Base-by-base conservation (phyloP, 176 grass and related monocot species). In the Cenchrus purpureus region DNA sequence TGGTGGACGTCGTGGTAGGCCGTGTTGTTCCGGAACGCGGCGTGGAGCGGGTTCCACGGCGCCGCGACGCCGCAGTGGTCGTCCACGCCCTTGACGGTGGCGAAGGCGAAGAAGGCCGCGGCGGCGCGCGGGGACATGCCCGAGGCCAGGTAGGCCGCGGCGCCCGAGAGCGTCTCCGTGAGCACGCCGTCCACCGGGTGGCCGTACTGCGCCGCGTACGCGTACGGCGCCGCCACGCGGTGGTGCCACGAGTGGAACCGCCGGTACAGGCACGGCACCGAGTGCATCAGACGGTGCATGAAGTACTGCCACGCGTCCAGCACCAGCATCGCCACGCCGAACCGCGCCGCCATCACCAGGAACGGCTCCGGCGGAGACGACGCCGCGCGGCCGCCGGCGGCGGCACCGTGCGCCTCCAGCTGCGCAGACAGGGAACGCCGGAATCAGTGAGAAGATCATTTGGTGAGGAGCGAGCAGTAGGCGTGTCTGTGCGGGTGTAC, bases 191-290 rank as follows among this genome's bases (percentile, higher is more conserved):
- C 92, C 20, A 86, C 76, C 12, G 92, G 92, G 79, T 94, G 92
- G 22, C 76, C 80, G 89, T 94, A 94, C 86, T 91, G 89, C 71
- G 92, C 89, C 49, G 89, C 89, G 80, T 84, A 94, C 74, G 89
- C 92, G 83, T 94, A 94, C 0, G 92, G 92, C 7, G 92, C 92
- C 0, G 60, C 80, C 45, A 91, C 68, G 52, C 87, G 92, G 80
- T 94, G 92, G 83, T 94, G 92, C 92, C 92, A 81, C 83, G 92
- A 94, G 79, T 91, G 89, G 86, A 91, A 88, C 1, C 83, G 89
- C 0, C 88, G 88, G 86, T 90, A 94, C 74, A 91, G 34, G 86
- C 63, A 86, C 12, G 40, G 60, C 50, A 69, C 90, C 22, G 76
- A 82, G 92, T 94, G 88, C 92, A 94, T 91, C 10, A 65, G 80